Evolutionary conservation across 2,329 filamentous ascomycete species (phyloP).

Genomic region (Trichoderma sp.): DNA sequence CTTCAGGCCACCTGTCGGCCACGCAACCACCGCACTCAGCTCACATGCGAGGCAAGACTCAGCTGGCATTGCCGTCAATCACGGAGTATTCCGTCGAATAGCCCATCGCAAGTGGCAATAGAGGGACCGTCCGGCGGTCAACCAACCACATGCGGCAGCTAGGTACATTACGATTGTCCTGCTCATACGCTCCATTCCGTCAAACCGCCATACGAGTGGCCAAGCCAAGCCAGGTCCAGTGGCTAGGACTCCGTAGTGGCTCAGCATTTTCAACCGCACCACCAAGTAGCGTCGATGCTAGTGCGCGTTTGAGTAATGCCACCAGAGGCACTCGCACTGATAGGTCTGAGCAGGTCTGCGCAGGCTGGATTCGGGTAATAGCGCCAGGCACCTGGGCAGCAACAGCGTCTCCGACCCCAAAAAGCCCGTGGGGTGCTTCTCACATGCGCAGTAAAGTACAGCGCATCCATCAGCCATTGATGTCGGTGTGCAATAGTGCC

Average conservation of each 20-base stretch:
- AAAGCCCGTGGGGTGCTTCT: constrained; percentile 6
- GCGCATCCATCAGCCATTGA: constrained; percentile 3
- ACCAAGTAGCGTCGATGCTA: constrained; percentile 24
- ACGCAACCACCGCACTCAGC: not conserved
- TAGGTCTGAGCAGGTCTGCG: not conserved
- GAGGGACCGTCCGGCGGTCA: constrained; percentile 12
- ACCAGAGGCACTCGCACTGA: not conserved
- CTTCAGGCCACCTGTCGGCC: not conserved
- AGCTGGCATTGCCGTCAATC: not conserved
- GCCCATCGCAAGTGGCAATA: not conserved
- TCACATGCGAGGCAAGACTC: not conserved
- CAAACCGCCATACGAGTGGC: not conserved
- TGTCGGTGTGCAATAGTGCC: constrained; percentile 4
- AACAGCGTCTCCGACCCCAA: constrained; percentile 1
- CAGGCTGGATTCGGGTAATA: constrained; percentile 3
- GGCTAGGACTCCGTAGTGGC: not conserved
- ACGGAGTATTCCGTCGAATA: constrained; percentile 1
- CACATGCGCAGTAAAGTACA: not conserved
- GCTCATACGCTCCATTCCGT: not conserved
- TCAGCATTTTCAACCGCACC: constrained; percentile 7
- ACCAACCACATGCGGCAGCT: not conserved
- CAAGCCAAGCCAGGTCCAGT: not conserved
- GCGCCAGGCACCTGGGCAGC: constrained; percentile 1
- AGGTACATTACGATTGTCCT: not conserved
- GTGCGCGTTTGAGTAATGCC: constrained; percentile 5